Base-by-base conservation (phyloP, 441 rosid genomes). In the Erodium moschatum region DNA sequence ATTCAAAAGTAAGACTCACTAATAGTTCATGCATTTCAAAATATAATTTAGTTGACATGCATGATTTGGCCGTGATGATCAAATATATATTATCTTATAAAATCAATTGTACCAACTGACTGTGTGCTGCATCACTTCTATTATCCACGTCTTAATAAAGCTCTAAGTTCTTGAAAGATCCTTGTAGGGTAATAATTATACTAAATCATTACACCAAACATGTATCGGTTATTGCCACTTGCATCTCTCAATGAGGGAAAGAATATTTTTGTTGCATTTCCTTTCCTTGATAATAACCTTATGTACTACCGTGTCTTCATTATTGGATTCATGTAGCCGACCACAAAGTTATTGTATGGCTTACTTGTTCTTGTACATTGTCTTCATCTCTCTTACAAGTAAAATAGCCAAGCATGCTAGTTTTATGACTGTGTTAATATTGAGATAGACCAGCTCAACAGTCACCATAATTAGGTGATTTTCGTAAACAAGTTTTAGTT, bases 1-100 rank as follows among this genome's bases (percentile, higher is more conserved):
- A 95, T 81, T 95, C 99, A 65, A 95, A 92, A 73, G 99, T 95
- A 84, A 82, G 66, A 60, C 67, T 21, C 67, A 11, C 46, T 35
- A 31, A 19, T 38, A 58, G 66, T 64, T 24, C 62, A 46, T 65
- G 65, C 64, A 62, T 62, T 54, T 44, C 40, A 68, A 33, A 12
- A 16, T n/a, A 21, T 2, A 13, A 67, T 60, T 13, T 48, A 48
- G 56, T n/a, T 48, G 15, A 3, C 15, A 46, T 46, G 12, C 54
- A 46, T 46, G 54, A 12, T 10, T 13, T 46, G 4, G 15, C 12
- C 54, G 12, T 46, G 54, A 16, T 46, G 16, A 46, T 46, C 54
- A 44, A 0, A 12, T 44, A 5, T 44, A 11, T 38, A 40, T 40
- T 8, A 40, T 10, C 46, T 9, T 46, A 46, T 46, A 12, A 46